Evolutionary conservation across 2,329 filamentous ascomycete genomes (phyloP), one percentile per base, ranked within the genome.

Genomic region (Didymella keratinophila): DNA sequence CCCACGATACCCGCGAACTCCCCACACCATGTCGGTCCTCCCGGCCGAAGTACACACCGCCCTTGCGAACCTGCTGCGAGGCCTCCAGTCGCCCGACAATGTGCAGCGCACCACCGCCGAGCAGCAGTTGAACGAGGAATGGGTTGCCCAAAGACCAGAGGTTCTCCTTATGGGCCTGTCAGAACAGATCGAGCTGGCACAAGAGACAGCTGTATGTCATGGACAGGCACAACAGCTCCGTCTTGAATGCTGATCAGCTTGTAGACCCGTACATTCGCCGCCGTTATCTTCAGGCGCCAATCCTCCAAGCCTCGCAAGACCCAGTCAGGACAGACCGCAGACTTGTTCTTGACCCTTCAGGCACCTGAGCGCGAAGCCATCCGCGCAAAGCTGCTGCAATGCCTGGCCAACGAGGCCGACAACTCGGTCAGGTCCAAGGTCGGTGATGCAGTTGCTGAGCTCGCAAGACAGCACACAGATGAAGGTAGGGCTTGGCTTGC

Each of bases 361-460:
- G 82, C 85, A 58, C 87, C 91, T 34, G 89, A 95, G 75, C 89
- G 90, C 64, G 82, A 87, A 48, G 89, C 87, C 46, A 96, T 98
- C 71, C 88, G 93, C 67, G 85, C 90, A 71, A 97, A 94, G 78
- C 82, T 98, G 58, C 84, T 98, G 41, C 86, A 93, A 71, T 88
- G 87, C 51, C 83, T 97, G 52, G 87, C 87, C 57, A 83, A 82
- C 61, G 95, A 98, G 80, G 81, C 86, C 21, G 86, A 90, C 62
- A 85, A 88, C 61, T 82, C 86, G 37, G 91, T 97, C 45, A 86
- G 95, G 71, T 95, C 97, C 81, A 99, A 99, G 79, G 91, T 98
- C 74, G 95, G 93, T 69, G 95, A 99, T 79, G 93, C 94, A n/a
- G 91, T 98, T 62, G 95, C 95, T 23, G 95, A 99, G 79, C 84